Conservation (phyloP, 1,139 yeast species). For the Geotrichum bryndzae region DNA sequence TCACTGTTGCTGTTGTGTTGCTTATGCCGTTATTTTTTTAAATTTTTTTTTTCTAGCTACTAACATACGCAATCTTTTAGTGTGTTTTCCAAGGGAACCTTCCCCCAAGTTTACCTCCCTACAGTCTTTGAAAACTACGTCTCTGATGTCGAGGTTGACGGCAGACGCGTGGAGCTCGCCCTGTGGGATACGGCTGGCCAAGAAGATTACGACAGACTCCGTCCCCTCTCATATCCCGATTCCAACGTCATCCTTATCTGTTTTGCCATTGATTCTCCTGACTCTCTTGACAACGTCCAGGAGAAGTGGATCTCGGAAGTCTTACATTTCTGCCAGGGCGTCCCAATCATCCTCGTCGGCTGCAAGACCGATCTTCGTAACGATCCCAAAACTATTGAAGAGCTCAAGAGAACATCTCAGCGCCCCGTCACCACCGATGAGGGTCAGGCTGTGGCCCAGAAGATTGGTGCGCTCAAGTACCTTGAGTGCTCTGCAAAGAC, state of each 20-base stretch:
- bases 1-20: not conserved
- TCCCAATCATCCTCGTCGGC: constrained; percentile 85
- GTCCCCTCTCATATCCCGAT: constrained; percentile 94
- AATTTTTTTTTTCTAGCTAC: not conserved
- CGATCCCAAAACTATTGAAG: constrained; percentile 72
- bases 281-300: constrained; percentile 95
- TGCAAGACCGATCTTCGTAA: constrained; percentile 84
- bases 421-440: constrained; percentile 80
- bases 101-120: constrained; percentile 93
- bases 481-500: constrained; percentile 81
- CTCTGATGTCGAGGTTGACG: constrained; percentile 87
- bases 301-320: constrained; percentile 99
- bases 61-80: constrained; percentile 1
- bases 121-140: constrained; percentile 94
- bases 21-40: constrained; percentile 12
- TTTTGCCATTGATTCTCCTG: constrained; percentile 81
- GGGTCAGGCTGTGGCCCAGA: constrained; percentile 78
- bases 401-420: constrained; percentile 73
- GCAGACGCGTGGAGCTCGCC: constrained; percentile 90
- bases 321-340: constrained; percentile 96
- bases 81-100: constrained; percentile 88
- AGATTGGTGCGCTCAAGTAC: constrained; percentile 76
- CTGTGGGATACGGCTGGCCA: constrained; percentile 98
- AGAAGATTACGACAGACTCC: constrained; percentile 94
- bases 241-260: constrained; percentile 95